A percentile compares a stretch with the other conserved stretches of the same genome.
Conservation (phyloP, 768 basidiomycete genomes). For the Porphyrellus cyaneotinctus region DNA sequence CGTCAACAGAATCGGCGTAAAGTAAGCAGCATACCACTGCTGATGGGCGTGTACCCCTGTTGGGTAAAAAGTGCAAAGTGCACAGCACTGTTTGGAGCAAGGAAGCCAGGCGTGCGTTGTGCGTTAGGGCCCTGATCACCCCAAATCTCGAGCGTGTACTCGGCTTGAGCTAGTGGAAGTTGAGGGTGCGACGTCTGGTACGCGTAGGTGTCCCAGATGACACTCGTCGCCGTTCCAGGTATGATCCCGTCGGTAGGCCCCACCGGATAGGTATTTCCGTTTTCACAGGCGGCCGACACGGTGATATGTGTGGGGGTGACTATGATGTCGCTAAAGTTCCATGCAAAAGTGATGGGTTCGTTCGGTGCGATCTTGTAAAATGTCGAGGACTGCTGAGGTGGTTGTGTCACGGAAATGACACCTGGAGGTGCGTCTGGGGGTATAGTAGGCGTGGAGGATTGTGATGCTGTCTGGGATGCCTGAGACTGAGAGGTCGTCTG, state of each 20-base stretch:
- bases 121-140: conserved; percentile 54
- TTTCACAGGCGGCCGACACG: conserved; percentile 56
- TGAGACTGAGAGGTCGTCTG: no score
- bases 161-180: conserved; percentile 51
- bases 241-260: conserved; percentile 52
- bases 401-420: conserved; percentile 70
- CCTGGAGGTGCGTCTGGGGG: conserved; percentile 56
- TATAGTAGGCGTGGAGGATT: conserved; percentile 31
- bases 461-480: no score
- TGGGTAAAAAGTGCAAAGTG: conserved; percentile 59
- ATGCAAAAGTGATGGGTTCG: conserved; percentile 80
- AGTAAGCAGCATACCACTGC: conserved; percentile 30
- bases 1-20: not conserved
- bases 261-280: conserved; percentile 64
- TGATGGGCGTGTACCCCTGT: conserved; percentile 44
- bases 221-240: conserved; percentile 45
- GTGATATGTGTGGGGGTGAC: conserved; percentile 59
- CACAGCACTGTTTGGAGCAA: conserved; percentile 48
- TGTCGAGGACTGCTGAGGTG: conserved; percentile 74
- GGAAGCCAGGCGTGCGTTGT: conserved; percentile 42
- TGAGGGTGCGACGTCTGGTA: conserved; percentile 46
- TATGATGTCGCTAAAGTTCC: conserved; percentile 80
- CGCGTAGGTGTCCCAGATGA: conserved; percentile 57
- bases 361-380: conserved; percentile 83
- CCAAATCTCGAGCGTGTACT: conserved; percentile 56